phyloP scores from a whole-genome alignment of 768 basidiomycete species.

The Agrocybe praecox region DNA sequence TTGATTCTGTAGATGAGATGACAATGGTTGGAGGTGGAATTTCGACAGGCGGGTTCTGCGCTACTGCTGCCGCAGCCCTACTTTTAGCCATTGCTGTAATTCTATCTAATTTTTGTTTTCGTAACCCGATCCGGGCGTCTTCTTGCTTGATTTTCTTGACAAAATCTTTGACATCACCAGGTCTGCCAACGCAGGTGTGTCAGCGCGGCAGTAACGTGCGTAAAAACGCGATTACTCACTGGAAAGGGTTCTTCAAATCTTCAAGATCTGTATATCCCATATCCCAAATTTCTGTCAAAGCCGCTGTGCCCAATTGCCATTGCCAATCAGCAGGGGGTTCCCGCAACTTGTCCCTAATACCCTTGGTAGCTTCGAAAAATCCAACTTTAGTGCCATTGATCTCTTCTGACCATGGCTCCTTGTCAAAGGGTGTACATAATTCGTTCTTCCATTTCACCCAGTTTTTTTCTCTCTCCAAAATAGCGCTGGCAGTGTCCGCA shows the following conservation, averaged over 20 bases:
- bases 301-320: constrained; percentile 65
- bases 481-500: constrained; percentile 68
- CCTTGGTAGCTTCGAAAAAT: constrained; percentile 63
- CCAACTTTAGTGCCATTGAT: constrained; percentile 52
- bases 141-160: constrained; percentile 70
- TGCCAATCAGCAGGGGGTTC: constrained; percentile 63
- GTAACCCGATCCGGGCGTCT: constrained; percentile 62
- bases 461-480: constrained; percentile 83
- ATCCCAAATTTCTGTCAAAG: constrained; percentile 82
- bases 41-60: constrained; percentile 6
- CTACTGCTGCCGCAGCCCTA: constrained; percentile 25
- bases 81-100: constrained; percentile 30
- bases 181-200: constrained; percentile 36
- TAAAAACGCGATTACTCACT: constrained; percentile 21
- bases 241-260: constrained; percentile 68
- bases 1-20: constrained; percentile 13
- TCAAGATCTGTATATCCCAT: constrained; percentile 70
- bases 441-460: constrained; percentile 93
- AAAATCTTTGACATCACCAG: constrained; percentile 76
- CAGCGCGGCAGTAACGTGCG: not conserved
- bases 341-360: constrained; percentile 53
- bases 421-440: constrained; percentile 78
- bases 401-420: constrained; percentile 60
- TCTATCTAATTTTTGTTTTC: constrained; percentile 40
- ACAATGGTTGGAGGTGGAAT: constrained; percentile 14